phyloP scores from a whole-genome alignment of 176 grass and related monocot species.

The Metroxylon sagu region DNA sequence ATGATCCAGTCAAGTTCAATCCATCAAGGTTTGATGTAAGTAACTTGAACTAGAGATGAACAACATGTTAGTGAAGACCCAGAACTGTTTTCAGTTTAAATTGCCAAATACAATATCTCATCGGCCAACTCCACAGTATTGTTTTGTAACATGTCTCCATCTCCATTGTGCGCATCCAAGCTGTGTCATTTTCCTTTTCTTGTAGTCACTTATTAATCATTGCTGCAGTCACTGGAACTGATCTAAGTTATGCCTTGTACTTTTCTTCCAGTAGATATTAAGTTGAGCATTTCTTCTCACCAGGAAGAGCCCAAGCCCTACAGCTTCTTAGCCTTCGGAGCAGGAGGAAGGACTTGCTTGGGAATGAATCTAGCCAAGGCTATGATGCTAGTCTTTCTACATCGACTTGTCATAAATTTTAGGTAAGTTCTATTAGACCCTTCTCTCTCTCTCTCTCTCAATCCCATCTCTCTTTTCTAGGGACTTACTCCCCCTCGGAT shows the following conservation, averaged over 20 bases:
- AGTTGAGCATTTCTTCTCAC: neutral
- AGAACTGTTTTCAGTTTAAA: no score
- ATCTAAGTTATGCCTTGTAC: no score
- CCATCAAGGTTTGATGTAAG: conserved; percentile 67
- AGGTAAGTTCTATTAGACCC: conserved; percentile 20
- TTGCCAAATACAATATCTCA: no score
- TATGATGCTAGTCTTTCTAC: conserved; percentile 93
- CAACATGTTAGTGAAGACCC: no score
- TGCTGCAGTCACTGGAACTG: no score
- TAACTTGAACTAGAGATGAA: neutral
- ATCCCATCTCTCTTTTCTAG: neutral
- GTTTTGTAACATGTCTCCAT: neutral
- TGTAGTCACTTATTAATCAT: neutral
- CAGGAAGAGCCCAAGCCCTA: conserved; percentile 51
- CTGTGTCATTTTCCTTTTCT: neutral
- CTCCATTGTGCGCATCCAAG: neutral
- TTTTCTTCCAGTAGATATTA: no score
- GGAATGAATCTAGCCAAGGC: conserved; percentile 83
- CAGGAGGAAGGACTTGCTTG: conserved; percentile 63
- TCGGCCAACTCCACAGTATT: no score
- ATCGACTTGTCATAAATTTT: conserved; percentile 60
- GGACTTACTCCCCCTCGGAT: neutral
- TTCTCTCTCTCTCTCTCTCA: no score
- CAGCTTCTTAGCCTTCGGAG: conserved; percentile 75
- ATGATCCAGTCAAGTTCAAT: conserved; percentile 52